Evolutionary conservation across 2,329 filamentous ascomycete genomes (phyloP), one percentile per base, ranked within the genome.

Genomic region (Stemphylium lycopersici): DNA sequence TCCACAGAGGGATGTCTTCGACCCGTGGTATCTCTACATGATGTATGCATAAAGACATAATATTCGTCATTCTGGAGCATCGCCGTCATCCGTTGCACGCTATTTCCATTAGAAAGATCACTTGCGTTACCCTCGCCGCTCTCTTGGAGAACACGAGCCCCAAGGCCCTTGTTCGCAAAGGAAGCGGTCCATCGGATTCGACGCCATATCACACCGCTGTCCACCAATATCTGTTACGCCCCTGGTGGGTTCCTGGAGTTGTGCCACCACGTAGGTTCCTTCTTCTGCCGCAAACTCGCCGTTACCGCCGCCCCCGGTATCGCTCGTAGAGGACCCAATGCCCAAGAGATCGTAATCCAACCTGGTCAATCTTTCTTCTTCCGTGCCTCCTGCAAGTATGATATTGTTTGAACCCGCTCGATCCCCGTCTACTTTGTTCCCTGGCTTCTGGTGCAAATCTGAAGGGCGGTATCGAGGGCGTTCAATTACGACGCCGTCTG

Each of bases 401-500:
- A 7, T 39, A 20, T 26, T 48, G 29, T 12, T 11, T 29, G 37
- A 39, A 12, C 31, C 26, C 11, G 39, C 20, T 11, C 15, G 3
- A 6, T 62, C 26, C 16, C 40, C 34, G n/a, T 58, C 38, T 12
- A 56, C 47, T 22, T 38, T 42, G 2, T 18, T 38, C 8, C 24
- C n/a, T 43, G 48, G 20, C 20, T 16, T 36, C 29, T 48, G 31
- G 15, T 32, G 18, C 20, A 48, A 42, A 31, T 11, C 18, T 13
- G 48, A 31, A 10, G 60, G 58, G 22, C 38, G 50, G 41, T 65
- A 66, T 12, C 46, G 58, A 20, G 61, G 65, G 29, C 46, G 40
- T 8, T 65, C 61, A 18, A 63, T 53, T 12, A 67, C 48, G 18
- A 66, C 52, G 6, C 63, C 61, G 44, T 63, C 63, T 3, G 59